A percentile compares a stretch with the other conserved stretches of the same genome.
Conservation (phyloP, 1,284 basidiomycete genomes). For the Coniferiporia sulphurascens region DNA sequence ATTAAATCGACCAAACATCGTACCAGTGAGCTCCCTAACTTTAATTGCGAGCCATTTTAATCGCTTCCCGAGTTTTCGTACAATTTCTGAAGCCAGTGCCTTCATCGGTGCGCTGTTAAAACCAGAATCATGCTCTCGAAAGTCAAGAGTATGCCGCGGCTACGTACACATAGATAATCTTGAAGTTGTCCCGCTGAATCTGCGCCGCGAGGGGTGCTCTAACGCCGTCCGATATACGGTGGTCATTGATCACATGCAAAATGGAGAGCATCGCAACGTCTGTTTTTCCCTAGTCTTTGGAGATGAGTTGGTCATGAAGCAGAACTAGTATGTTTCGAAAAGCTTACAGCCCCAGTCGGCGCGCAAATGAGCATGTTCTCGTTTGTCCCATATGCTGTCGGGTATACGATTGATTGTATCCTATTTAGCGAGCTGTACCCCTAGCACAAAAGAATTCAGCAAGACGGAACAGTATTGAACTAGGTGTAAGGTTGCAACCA, state of each 20-base stretch:
- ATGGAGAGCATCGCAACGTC: constrained; percentile 97
- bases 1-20: constrained; percentile 14
- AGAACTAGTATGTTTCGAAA: neutral
- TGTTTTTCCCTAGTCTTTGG: constrained; percentile 81
- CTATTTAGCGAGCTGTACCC: constrained; percentile 89
- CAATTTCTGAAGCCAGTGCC: constrained; percentile 93
- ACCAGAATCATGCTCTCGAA: neutral
- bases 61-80: constrained; percentile 87
- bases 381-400: constrained; percentile 89
- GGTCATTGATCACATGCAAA: constrained; percentile 80
- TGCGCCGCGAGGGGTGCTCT: constrained; percentile 42
- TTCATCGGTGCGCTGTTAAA: constrained; percentile 90
- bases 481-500: constrained; percentile 23
- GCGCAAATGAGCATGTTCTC: constrained; percentile 97
- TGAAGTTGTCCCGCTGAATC: constrained; percentile 77
- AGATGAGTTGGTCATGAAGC: neutral
- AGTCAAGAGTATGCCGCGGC: neutral
- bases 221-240: constrained; percentile 38
- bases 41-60: constrained; percentile 86
- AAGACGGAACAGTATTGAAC: neutral
- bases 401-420: constrained; percentile 94
- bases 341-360: constrained; percentile 17
- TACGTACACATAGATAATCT: constrained; percentile 92
- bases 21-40: constrained; percentile 90
- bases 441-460: constrained; percentile 32